A percentile compares a stretch with the other conserved stretches of the same genome.
Conservation (phyloP, 441 rosid genomes). For the Rhodomyrtus psidioides region DNA sequence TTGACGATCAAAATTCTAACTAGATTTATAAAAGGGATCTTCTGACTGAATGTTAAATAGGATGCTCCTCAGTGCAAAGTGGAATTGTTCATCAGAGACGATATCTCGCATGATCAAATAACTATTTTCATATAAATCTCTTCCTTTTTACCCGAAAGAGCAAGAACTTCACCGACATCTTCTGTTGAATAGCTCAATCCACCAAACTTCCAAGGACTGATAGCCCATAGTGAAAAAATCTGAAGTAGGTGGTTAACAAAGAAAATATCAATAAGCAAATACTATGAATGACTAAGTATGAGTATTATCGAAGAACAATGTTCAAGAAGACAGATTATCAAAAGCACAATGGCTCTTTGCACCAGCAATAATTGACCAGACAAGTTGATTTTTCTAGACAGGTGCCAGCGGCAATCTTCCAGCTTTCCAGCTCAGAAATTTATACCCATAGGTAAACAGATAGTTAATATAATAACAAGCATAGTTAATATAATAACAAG, state of each 20-base stretch:
- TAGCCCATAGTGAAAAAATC: conserved; percentile 51
- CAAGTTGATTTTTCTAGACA: background rate
- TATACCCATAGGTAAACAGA: background rate
- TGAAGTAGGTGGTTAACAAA: conserved; percentile 1
- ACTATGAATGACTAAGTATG: background rate
- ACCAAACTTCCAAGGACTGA: conserved; percentile 35
- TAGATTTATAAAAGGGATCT: background rate
- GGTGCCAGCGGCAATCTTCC: background rate
- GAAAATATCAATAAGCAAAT: background rate
- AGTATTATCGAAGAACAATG: background rate
- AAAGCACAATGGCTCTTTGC: background rate
- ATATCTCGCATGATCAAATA: background rate
- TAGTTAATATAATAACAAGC: background rate
- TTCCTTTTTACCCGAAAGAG: conserved; percentile 32
- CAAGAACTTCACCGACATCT: conserved; percentile 47
- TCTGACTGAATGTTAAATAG: background rate
- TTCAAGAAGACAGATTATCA: background rate
- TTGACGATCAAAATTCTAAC: background rate
- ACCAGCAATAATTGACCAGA: background rate
- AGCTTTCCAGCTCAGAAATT: background rate
- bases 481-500: background rate
- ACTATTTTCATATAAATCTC: background rate
- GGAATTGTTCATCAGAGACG: background rate
- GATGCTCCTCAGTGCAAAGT: background rate
- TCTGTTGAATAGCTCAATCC: conserved; percentile 40